phyloP scores from a whole-genome alignment of 2,329 filamentous ascomycete species.

The Xylariales sp. region DNA sequence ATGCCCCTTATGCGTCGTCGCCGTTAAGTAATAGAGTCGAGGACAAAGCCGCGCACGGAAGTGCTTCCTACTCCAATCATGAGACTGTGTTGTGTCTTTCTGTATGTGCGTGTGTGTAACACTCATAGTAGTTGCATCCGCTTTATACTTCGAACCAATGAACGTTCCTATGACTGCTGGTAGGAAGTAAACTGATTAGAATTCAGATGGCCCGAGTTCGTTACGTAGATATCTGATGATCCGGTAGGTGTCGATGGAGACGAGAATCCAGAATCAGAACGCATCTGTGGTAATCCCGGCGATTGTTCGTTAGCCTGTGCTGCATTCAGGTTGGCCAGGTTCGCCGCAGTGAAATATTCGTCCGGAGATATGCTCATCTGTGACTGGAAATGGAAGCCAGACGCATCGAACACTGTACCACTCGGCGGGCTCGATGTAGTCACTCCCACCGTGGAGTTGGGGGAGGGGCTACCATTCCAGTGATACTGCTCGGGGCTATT shows the following conservation, averaged over 20 bases:
- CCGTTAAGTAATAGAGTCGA: conserved; percentile 5
- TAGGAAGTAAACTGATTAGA: conserved; percentile 42
- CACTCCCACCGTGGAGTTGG: conserved; percentile 36
- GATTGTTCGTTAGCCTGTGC: conserved; percentile 36
- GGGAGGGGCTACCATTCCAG: conserved; percentile 36
- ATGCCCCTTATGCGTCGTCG: conserved; percentile 9
- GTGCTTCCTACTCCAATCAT: neutral
- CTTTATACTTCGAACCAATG: conserved; percentile 31
- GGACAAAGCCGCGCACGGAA: neutral
- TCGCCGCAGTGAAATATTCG: conserved; percentile 29
- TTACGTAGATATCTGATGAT: conserved; percentile 41
- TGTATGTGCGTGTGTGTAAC: neutral
- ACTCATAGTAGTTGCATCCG: neutral
- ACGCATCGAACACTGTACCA: conserved; percentile 35
- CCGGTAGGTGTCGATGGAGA: conserved; percentile 42
- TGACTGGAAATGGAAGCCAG: conserved; percentile 36
- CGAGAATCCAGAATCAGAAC: conserved; percentile 35
- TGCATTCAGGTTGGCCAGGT: conserved; percentile 1
- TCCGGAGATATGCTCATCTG: conserved; percentile 37
- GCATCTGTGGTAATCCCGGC: conserved; percentile 39
- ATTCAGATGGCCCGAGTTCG: conserved; percentile 33
- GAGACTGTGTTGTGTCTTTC: neutral
- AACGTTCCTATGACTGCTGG: conserved; percentile 43
- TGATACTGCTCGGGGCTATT: conserved; percentile 38
- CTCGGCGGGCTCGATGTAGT: conserved; percentile 29